These are phyloP conservation scores for Raddia distichophylla DNA, from an alignment of 176 grass and related monocot species.

Conservation along the genomic window DNA sequence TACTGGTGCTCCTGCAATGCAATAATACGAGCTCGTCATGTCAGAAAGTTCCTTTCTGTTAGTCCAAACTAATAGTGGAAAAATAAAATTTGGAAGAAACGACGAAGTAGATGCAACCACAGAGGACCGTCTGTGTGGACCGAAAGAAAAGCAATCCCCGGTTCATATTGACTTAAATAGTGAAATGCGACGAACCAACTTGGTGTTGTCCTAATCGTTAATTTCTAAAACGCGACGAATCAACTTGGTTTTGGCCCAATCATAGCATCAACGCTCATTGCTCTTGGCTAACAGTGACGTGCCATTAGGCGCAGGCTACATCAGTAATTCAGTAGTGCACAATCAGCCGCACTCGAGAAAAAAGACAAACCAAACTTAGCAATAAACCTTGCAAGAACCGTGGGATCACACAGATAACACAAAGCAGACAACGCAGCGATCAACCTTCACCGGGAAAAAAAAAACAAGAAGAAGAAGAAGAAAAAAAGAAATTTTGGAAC, in stretches of 20 bases:
- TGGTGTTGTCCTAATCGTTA: conserved; percentile 51
- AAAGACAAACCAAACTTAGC: no score
- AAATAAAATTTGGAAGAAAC: neutral
- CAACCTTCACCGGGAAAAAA: no score
- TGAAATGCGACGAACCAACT: conserved; percentile 46
- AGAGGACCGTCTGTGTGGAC: conserved; percentile 75
- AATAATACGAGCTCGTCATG: neutral
- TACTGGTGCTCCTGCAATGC: neutral
- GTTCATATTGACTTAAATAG: conserved; percentile 70
- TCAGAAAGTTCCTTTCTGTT: neutral
- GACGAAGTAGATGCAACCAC: conserved; percentile 49
- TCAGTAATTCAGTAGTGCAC: neutral
- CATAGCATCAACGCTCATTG: conserved; percentile 66
- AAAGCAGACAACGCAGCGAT: no score
- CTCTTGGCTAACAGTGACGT: conserved; percentile 54
- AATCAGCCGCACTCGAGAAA: neutral
- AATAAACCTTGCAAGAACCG: no score
- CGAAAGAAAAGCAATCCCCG: conserved; percentile 46
- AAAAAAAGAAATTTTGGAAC: no score
- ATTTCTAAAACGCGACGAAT: neutral
- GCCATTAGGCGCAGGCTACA: conserved; percentile 45
- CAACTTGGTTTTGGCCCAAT: conserved; percentile 59
- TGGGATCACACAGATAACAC: no score
- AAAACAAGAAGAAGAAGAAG: no score
- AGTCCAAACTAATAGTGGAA: neutral